A percentile compares a stretch with the other conserved stretches of the same genome.
phyloP scores from a whole-genome alignment of 441 rosid species.

The Francoa sonchifolia region DNA sequence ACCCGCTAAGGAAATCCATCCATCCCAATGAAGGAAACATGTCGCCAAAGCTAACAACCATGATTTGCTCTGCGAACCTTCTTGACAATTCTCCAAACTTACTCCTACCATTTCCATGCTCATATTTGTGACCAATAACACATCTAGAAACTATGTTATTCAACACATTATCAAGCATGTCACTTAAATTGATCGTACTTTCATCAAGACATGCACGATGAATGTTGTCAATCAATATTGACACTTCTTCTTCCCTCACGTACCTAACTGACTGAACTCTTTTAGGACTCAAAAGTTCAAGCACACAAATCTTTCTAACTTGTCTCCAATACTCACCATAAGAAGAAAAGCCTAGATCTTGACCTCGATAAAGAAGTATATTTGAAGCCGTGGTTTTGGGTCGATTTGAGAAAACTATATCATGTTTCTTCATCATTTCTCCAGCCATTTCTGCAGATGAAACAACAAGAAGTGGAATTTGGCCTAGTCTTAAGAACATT shows the following conservation, averaged over 20 bases:
- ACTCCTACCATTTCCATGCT: constrained; percentile 7
- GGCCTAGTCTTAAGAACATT: constrained; percentile 18
- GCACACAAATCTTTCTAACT: constrained; percentile 15
- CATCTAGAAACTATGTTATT: constrained; percentile 7
- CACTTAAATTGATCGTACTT: constrained; percentile 10
- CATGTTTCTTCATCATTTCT: constrained; percentile 19
- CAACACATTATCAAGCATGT: constrained; percentile 5
- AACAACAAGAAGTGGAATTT: constrained; percentile 17
- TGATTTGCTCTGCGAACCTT: constrained; percentile 8
- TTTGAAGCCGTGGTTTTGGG: constrained; percentile 13
- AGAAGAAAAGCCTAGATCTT: constrained; percentile 12
- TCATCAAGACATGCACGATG: background rate
- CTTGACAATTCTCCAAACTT: constrained; percentile 17
- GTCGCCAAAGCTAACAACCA: constrained; percentile 20
- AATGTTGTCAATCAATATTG: constrained; percentile 8
- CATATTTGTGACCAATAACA: constrained; percentile 14
- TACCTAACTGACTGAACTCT: constrained; percentile 17
- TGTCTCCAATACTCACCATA: constrained; percentile 23
- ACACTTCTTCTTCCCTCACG: constrained; percentile 19
- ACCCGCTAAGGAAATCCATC: constrained; percentile 21
- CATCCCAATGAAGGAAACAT: constrained; percentile 18
- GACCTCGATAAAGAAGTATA: constrained; percentile 10
- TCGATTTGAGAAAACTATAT: constrained; percentile 14
- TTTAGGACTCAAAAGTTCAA: constrained; percentile 17
- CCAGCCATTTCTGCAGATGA: constrained; percentile 23